Percentiles rank a stretch among this genome's conserved stretches.
Evolutionary conservation across 2,329 filamentous ascomycete genomes (phyloP).

Genomic region (Talaromyces rugulosus): DNA sequence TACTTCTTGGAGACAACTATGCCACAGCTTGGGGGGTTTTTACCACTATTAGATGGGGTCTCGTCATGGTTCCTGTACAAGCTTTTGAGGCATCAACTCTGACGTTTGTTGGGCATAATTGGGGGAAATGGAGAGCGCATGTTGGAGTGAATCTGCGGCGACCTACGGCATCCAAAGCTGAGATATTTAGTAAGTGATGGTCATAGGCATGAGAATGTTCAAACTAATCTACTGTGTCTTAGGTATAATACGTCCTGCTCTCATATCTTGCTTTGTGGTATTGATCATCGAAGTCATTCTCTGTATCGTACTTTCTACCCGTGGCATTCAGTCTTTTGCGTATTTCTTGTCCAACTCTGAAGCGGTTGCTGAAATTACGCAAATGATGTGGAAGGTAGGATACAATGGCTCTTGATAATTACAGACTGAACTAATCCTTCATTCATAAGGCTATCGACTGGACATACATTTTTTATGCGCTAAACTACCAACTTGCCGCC

Average conservation of each 20-base stretch:
- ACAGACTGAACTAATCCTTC: conserved; percentile 46
- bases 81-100: conserved; percentile 62
- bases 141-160: neutral
- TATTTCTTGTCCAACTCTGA: conserved; percentile 56
- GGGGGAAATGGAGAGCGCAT: conserved; percentile 46
- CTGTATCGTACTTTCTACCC: conserved; percentile 58
- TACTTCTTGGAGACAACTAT: conserved; percentile 60
- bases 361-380: conserved; percentile 56
- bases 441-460: conserved; percentile 9
- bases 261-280: neutral
- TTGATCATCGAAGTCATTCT: conserved; percentile 49
- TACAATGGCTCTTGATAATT: conserved; percentile 24
- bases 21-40: conserved; percentile 71
- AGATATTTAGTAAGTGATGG: conserved; percentile 9
- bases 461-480: conserved; percentile 16
- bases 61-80: conserved; percentile 69
- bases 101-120: conserved; percentile 63
- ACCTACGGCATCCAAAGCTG: conserved; percentile 16
- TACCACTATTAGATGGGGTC: conserved; percentile 68
- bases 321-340: conserved; percentile 59
- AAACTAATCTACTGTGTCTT: neutral
- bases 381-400: conserved; percentile 58
- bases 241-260: neutral
- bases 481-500: conserved; percentile 52
- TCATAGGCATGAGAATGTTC: conserved; percentile 20